Base-by-base conservation (phyloP, 331 rosid genomes). In the Phaseolus coccineus region DNA sequence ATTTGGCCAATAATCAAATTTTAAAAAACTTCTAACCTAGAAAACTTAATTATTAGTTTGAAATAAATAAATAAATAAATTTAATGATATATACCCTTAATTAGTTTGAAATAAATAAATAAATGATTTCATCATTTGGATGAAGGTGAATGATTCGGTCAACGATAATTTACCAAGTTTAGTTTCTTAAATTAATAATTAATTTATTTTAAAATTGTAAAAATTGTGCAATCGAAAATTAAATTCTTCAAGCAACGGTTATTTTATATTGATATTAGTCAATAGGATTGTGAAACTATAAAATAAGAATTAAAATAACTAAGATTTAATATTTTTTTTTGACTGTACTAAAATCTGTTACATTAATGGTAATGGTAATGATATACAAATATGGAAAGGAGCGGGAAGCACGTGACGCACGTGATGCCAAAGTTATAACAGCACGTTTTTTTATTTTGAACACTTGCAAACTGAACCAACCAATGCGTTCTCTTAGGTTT, bases 351-450 rank as follows among this genome's bases (percentile, higher is more conserved):
- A 40, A 40, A 40, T 40, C 46, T 40, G 1, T 3, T 7, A 40
- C 46, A 40, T 40, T 40, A 35, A 2, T 35, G 22, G 22, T 19
- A 19, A 19, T 19, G 11, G 10, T 7, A 1, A 35, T 35, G 39
- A 40, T 40, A 7, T 8, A 40, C 46, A 40, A 40, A 40, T 40
- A 40, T 40, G 46, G 46, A 40, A 40, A 65, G 16, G 51, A 81
- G 85, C 85, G 81, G 85, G 81, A 76, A 69, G 71, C 69, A 62
- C 66, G 40, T 62, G 69, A 62, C 66, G 6, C 77, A 46, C 39
- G 50, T 74, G 80, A 81, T 8, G 8, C 51, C 71, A 27, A 51
- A 30, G 61, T 33, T 63, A 8, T 63, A 16, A 14, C 40, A 30
- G 16, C 7, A 5, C 7, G 15, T 14, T 55, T 8, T 5, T 19